Base-by-base conservation (phyloP, 306 rosid species). In the Medicago arabica region DNA sequence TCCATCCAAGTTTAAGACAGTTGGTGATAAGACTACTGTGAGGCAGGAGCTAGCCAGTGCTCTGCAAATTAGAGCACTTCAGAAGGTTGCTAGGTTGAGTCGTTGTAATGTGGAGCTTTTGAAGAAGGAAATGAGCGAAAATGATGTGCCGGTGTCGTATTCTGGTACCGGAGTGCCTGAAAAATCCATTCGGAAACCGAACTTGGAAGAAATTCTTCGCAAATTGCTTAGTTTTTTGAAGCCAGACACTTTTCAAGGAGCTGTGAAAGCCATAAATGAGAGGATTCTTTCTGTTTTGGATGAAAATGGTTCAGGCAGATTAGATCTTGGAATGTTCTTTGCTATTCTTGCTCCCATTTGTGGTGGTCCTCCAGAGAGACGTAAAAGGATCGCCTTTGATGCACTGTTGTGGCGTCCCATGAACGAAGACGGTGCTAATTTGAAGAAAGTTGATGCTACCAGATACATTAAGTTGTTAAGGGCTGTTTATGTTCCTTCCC, bases 201-300 rank as follows among this genome's bases (percentile, higher is more conserved):
- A 75, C 53, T 83, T 96, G 82, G 99, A 96, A 88, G 96, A 85
- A 87, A 88, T 88, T 77, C 96, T 96, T 55, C 97, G 86, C 49
- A 91, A 90, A 65, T 84, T 96, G 67, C 90, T 96, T 21, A 78
- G 11, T 76, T 90, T 92, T 82, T 83, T 96, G 15, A 96, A 92
- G 88, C 98, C 99, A 0, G 98, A 96, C 77, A 96, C 99, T 14
- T 92, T 92, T 75, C 98, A 96, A 85, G 99, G 98, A 62, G 96
- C 99, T 4, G 93, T 96, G 40, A 96, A 89, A 86, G 97, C 92
- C 75, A 87, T 96, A 40, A 96, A 96, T 41, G 98, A 92, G 89
- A 90, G 98, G 86, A 81, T 96, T 67, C 98, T 96, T 13, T 85
- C 99, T 31, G 90, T 86, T 76, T 80, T 96, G 84, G 98, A 96